Evolutionary conservation across 345 rosid genomes (phyloP).

Genomic region (Brassica cretica): DNA sequence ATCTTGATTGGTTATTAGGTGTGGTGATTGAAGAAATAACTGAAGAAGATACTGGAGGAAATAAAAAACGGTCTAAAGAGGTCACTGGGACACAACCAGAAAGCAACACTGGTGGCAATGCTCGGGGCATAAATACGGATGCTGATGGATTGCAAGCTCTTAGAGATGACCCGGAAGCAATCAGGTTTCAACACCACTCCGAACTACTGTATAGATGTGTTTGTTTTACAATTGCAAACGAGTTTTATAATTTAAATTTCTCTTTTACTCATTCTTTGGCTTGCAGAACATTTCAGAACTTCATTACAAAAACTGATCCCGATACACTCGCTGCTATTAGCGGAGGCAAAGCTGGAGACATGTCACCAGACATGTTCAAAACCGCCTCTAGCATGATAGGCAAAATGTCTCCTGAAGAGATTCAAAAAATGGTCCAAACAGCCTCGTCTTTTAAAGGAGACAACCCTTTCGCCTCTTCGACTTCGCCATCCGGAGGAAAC

Average conservation of each 20-base stretch:
- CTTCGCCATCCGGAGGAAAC: conserved; percentile 41
- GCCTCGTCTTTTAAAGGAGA: neutral
- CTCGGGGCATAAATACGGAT: conserved; percentile 37
- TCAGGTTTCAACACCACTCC: conserved; percentile 58
- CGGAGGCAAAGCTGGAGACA: conserved; percentile 71
- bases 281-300: conserved; percentile 75
- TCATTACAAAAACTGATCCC: conserved; percentile 72
- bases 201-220: neutral
- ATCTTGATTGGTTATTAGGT: conserved; percentile 42
- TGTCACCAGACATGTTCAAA: conserved; percentile 81
- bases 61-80: conserved; percentile 36
- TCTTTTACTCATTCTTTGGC: conserved; percentile 7
- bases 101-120: conserved; percentile 29
- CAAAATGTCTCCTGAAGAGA: conserved; percentile 90
- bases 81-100: conserved; percentile 36
- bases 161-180: conserved; percentile 74
- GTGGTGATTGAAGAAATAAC: conserved; percentile 75
- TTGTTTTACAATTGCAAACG: no score
- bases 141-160: conserved; percentile 61
- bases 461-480: conserved; percentile 37
- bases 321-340: conserved; percentile 65
- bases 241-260: no score
- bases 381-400: conserved; percentile 81
- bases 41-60: conserved; percentile 52
- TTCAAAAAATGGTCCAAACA: conserved; percentile 66